phyloP scores from a whole-genome alignment of 202 grass and related monocot genomes.

The Carex sylvatica region DNA sequence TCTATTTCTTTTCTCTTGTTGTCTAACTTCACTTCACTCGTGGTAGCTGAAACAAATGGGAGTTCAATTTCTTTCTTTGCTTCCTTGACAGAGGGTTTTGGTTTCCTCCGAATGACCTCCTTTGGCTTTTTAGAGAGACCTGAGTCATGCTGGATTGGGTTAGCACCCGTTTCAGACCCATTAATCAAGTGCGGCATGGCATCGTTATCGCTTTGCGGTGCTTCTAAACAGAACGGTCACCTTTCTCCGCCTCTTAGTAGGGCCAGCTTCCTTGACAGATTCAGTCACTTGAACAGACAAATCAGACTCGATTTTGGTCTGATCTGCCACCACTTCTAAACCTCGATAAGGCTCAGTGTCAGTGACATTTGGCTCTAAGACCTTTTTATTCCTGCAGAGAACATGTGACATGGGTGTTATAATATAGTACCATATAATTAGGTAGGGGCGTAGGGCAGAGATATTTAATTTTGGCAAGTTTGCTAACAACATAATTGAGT shows the following conservation, averaged over 20 bases:
- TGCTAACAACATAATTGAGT: no score
- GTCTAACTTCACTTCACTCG: background rate
- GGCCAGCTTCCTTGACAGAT: slow-evolving; percentile 3
- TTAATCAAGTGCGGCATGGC: slow-evolving; percentile 1
- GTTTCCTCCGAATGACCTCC: slow-evolving; percentile 9
- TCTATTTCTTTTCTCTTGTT: slow-evolving; percentile 18
- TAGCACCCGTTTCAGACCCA: slow-evolving; percentile 10
- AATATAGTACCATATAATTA: no score
- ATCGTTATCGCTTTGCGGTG: slow-evolving; percentile 2
- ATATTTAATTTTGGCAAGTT: no score
- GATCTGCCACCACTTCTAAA: background rate
- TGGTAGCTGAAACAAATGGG: background rate
- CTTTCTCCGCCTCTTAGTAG: slow-evolving; percentile 33
- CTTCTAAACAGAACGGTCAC: slow-evolving; percentile 23
- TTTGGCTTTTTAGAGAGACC: slow-evolving; percentile 8
- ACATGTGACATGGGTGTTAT: no score
- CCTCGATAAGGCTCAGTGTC: background rate
- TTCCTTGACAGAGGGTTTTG: slow-evolving; percentile 13
- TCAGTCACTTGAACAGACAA: background rate
- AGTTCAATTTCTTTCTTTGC: slow-evolving; percentile 14
- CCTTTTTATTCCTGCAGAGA: slow-evolving; percentile 20
- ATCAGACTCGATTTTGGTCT: background rate
- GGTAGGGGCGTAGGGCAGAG: no score
- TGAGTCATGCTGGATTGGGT: slow-evolving; percentile 1
- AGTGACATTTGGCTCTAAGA: slow-evolving; percentile 3